phyloP scores from a whole-genome alignment of 148 eudicot genomes.

The Euryodendron excelsum region DNA sequence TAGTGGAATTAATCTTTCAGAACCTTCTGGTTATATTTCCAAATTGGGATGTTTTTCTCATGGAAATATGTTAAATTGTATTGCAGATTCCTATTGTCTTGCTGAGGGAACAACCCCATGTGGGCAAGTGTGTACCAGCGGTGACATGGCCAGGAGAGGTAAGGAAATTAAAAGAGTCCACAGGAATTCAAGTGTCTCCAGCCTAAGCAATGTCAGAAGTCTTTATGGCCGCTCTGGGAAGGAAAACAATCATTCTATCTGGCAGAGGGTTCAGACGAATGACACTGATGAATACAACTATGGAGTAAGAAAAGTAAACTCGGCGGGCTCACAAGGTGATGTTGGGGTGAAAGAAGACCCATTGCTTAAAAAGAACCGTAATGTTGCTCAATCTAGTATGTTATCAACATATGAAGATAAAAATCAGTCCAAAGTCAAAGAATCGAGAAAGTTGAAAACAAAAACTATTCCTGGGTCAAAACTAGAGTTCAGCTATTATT shows the following conservation, averaged over 20 bases:
- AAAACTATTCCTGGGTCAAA: slow-evolving; percentile 15
- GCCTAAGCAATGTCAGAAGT: slow-evolving; percentile 16
- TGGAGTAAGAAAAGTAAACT: slow-evolving; percentile 7
- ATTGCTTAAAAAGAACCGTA: slow-evolving; percentile 6
- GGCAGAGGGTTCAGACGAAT: slow-evolving; percentile 26
- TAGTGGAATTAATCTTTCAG: not conserved
- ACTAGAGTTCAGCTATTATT: slow-evolving; percentile 15
- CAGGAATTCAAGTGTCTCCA: not conserved
- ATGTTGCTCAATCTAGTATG: slow-evolving; percentile 8
- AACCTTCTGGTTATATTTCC: not conserved
- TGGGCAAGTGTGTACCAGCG: not conserved
- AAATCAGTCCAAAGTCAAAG: slow-evolving; percentile 15
- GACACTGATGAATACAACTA: slow-evolving; percentile 12
- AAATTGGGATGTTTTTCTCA: not conserved
- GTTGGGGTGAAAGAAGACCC: slow-evolving; percentile 9
- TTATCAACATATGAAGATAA: slow-evolving; percentile 10
- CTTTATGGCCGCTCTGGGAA: slow-evolving; percentile 12
- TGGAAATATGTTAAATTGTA: not conserved
- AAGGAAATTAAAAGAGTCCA: not conserved
- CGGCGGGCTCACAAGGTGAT: not conserved
- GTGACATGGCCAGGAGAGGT: slow-evolving; percentile 5
- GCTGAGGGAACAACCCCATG: slow-evolving; percentile 1
- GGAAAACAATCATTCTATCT: slow-evolving; percentile 20
- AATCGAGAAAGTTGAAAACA: slow-evolving; percentile 19
- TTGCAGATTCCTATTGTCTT: not conserved